Evolutionary conservation across 495 filamentous ascomycete species (phyloP).

Genomic region (Penicillium antarcticum): DNA sequence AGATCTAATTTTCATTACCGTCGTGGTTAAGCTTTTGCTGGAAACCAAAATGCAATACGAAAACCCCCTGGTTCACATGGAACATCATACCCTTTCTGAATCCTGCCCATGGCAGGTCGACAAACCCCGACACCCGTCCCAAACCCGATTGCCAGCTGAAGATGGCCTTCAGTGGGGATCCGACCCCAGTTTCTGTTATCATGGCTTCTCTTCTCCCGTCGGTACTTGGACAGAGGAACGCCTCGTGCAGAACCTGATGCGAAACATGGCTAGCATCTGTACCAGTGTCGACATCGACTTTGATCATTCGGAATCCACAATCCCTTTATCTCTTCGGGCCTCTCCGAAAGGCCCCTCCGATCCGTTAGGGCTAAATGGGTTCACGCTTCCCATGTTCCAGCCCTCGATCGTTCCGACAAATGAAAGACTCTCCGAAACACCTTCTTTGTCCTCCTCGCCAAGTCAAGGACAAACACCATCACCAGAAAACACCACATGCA

Average conservation of each 20-base stretch:
- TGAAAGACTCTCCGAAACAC: not conserved
- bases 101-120: not conserved
- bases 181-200: constrained; percentile 25
- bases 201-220: constrained; percentile 21
- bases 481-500: not conserved
- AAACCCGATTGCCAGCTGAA: constrained; percentile 1
- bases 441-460: not conserved
- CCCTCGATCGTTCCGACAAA: not conserved
- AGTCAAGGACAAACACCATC: not conserved
- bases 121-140: not conserved
- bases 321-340: not conserved
- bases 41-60: not conserved
- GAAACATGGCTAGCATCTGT: constrained; percentile 20
- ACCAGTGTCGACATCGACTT: constrained; percentile 11
- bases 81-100: not conserved
- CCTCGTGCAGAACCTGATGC: constrained; percentile 18
- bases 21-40: not conserved
- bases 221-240: constrained; percentile 27
- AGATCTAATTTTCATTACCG: no score
- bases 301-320: not conserved
- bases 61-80: not conserved
- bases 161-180: constrained; percentile 24
- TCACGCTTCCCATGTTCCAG: constrained; percentile 1
- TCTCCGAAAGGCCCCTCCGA: not conserved
- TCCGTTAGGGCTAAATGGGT: not conserved